Evolutionary conservation across 2,329 filamentous ascomycete species (phyloP), one percentile per base, ranked within the genome.

Genomic region (Phialophora verrucosa): DNA sequence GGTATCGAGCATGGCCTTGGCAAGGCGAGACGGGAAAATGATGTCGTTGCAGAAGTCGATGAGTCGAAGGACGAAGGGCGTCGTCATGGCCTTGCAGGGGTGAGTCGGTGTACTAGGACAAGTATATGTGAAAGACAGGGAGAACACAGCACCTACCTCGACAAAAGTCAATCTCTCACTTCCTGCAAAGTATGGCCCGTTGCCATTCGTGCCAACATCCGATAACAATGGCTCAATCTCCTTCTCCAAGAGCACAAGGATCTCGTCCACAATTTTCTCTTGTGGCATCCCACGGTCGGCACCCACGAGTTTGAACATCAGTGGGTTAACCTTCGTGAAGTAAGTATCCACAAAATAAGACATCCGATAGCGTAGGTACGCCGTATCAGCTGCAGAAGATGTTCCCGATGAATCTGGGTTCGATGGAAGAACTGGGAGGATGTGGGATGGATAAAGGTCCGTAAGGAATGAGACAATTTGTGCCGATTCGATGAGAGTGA

Each of bases 281-380:
- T 82, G 80, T 55, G 88, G 87, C 5, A 79, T 83, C 1, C 83
- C 77, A 17, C 76, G 74, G 55, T 82, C 79, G 0, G 84, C 79
- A 4, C 81, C 76, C n/a, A 86, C 67, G 12, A 82, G 75, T 66
- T 83, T 82, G 67, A 81, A 80, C 42, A 85, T 76, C 49, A 79
- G 75, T 0, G 79, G 72, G 7, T 84, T 81, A 59, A 88, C 82
- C 75, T 92, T 92, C 74, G 78, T 83, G 71, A 84, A 81, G 82
- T 85, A 93, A 0, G 90, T 84, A 72, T 93, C 90, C 53, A 87
- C 85, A 74, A 95, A 93, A 78, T 91, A 91, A 66, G 81, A 83
- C 72, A 92, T 85, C 62, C 85, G 83, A 0, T 91, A 91, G 38
- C 91, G 85, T 57, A 79, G 76, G 27, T 93, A 79, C 0, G 91